These are phyloP conservation scores for Glycine tomentella DNA, from an alignment of 306 rosid species.

Conservation along the genomic window DNA sequence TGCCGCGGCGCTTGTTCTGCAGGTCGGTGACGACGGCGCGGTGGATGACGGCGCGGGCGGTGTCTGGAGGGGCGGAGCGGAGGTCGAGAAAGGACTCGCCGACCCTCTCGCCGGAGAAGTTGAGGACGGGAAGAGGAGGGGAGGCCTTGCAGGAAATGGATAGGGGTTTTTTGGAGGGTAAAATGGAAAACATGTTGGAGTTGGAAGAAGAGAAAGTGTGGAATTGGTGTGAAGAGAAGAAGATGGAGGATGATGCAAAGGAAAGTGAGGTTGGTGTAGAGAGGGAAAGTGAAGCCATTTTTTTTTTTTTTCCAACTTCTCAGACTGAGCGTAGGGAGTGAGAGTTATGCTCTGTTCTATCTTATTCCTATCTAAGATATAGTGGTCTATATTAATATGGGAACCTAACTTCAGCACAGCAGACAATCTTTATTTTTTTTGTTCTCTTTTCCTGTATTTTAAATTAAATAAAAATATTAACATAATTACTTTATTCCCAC, in stretches of 20 bases:
- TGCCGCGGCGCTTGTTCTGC: constrained; percentile 96
- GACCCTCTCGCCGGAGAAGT: constrained; percentile 76
- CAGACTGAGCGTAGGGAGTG: no score
- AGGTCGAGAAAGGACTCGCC: constrained; percentile 82
- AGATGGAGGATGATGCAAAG: constrained; percentile 46
- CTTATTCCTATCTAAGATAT: no score
- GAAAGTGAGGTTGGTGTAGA: constrained; percentile 16
- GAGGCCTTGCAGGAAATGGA: constrained; percentile 67
- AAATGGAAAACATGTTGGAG: not conserved
- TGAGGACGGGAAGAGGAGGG: constrained; percentile 75
- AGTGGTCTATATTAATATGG: no score
- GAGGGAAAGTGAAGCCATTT: no score
- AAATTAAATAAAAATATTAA: no score
- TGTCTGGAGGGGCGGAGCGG: constrained; percentile 72
- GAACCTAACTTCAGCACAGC: no score
- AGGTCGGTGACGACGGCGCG: constrained; percentile 85
- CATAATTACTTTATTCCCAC: no score
- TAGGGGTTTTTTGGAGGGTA: constrained; percentile 37
- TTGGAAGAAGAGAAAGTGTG: not conserved
- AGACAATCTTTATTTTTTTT: no score
- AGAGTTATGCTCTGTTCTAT: no score
- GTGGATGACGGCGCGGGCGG: constrained; percentile 97
- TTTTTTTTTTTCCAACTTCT: no score
- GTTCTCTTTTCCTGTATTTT: no score
- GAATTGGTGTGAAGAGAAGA: constrained; percentile 27